Conservation (phyloP, 208 protist genomes). For the Acanthamoeba royreba region DNA sequence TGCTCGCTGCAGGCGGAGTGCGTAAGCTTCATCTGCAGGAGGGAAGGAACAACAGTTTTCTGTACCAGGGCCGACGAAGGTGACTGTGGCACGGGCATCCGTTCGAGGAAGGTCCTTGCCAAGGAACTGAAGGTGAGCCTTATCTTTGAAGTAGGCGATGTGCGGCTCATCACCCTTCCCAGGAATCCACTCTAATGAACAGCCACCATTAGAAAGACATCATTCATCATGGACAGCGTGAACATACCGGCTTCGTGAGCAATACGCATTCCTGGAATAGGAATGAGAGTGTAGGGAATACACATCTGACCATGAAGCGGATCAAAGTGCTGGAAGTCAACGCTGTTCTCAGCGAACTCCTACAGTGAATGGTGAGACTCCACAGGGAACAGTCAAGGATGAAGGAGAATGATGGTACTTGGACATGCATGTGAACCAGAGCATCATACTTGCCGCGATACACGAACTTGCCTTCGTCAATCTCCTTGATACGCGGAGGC, state of each 20-base stretch:
- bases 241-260: background rate
- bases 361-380: background rate
- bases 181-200: background rate
- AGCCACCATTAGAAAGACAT: background rate
- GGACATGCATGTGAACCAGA: background rate
- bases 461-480: conserved; percentile 27
- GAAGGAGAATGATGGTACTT: background rate
- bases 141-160: conserved; percentile 46
- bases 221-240: background rate
- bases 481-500: background rate
- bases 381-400: background rate
- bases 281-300: background rate
- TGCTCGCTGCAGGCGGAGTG: background rate
- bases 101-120: conserved; percentile 15
- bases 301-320: background rate
- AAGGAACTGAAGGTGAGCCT: background rate
- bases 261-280: conserved; percentile 18
- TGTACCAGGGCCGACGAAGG: conserved; percentile 34
- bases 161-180: background rate
- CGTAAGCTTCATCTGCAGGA: background rate
- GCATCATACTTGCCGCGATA: conserved; percentile 10
- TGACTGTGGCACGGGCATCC: background rate
- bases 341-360: conserved; percentile 45
- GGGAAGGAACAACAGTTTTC: background rate
- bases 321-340: conserved; percentile 40